A percentile compares a stretch with the other conserved stretches of the same genome.
Evolutionary conservation across 2,329 filamentous ascomycete species (phyloP).

Genomic region (Penicillium hordei): DNA sequence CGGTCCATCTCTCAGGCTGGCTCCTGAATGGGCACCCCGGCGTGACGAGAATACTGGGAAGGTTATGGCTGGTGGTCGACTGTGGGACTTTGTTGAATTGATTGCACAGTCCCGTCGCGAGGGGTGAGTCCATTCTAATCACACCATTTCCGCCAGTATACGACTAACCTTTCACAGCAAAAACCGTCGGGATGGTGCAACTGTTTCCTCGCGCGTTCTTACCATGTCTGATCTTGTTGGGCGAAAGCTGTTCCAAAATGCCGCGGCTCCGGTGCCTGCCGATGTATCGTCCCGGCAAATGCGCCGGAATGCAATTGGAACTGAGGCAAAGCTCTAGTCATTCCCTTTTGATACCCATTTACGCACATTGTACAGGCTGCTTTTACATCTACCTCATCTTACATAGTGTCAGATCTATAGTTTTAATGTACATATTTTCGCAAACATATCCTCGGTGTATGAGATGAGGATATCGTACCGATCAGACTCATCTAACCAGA

Average conservation of each 20-base stretch:
- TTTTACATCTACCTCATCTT: neutral
- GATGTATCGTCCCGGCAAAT: constrained; percentile 38
- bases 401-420: neutral
- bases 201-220: constrained; percentile 79
- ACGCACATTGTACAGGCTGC: neutral
- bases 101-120: constrained; percentile 81
- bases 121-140: constrained; percentile 51
- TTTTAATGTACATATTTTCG: neutral
- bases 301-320: constrained; percentile 40
- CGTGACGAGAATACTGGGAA: constrained; percentile 62
- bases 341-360: constrained; percentile 4
- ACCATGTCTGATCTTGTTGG: constrained; percentile 74
- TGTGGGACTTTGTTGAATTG: constrained; percentile 90
- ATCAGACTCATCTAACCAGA: neutral
- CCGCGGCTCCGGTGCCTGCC: constrained; percentile 26
- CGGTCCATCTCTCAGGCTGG: constrained; percentile 59
- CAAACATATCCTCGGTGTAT: neutral
- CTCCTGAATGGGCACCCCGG: constrained; percentile 70
- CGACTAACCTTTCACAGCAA: constrained; percentile 52
- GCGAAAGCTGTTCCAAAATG: constrained; percentile 59
- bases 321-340: constrained; percentile 33
- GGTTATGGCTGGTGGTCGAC: constrained; percentile 67
- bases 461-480: neutral
- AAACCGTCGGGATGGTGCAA: constrained; percentile 89
- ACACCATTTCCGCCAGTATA: neutral